A percentile compares a stretch with the other conserved stretches of the same genome.
These are phyloP conservation scores for Pyrenula massariospora DNA, from an alignment of 495 filamentous ascomycete genomes.

Conservation along the genomic window DNA sequence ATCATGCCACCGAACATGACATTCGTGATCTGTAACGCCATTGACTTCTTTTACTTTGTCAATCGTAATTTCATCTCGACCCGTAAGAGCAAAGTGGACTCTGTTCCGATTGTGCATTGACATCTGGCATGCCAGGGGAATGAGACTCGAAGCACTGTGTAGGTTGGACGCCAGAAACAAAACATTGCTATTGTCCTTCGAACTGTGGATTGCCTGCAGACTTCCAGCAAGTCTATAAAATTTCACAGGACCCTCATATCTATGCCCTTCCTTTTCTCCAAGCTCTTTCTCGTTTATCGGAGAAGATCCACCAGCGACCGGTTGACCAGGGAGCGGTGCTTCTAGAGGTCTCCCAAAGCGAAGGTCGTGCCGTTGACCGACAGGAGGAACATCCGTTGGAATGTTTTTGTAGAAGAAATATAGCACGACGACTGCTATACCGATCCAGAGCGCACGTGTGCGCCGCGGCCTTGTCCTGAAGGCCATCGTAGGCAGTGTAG, in stretches of 20 bases:
- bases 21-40: conserved; percentile 28
- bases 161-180: conserved; percentile 40
- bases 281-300: neutral
- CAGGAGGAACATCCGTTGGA: conserved; percentile 27
- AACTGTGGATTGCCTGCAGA: conserved; percentile 27
- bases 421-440: conserved; percentile 29
- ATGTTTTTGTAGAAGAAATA: conserved; percentile 46
- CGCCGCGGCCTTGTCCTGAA: conserved; percentile 25
- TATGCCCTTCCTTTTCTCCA: conserved; percentile 19
- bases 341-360: conserved; percentile 13
- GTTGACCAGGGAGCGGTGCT: conserved; percentile 1
- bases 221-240: conserved; percentile 40
- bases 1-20: conserved; percentile 44
- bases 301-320: neutral
- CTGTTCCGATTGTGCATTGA: conserved; percentile 26
- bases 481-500: conserved; percentile 9
- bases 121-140: conserved; percentile 46
- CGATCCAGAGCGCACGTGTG: conserved; percentile 27
- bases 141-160: conserved; percentile 34
- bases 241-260: conserved; percentile 43
- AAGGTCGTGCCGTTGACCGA: conserved; percentile 16
- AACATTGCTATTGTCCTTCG: conserved; percentile 22
- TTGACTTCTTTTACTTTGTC: conserved; percentile 38
- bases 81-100: conserved; percentile 44
- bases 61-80: conserved; percentile 40